A percentile compares a stretch with the other conserved stretches of the same genome.
Evolutionary conservation across 768 basidiomycete species (phyloP).

Genomic region (Termitomyces sp.): DNA sequence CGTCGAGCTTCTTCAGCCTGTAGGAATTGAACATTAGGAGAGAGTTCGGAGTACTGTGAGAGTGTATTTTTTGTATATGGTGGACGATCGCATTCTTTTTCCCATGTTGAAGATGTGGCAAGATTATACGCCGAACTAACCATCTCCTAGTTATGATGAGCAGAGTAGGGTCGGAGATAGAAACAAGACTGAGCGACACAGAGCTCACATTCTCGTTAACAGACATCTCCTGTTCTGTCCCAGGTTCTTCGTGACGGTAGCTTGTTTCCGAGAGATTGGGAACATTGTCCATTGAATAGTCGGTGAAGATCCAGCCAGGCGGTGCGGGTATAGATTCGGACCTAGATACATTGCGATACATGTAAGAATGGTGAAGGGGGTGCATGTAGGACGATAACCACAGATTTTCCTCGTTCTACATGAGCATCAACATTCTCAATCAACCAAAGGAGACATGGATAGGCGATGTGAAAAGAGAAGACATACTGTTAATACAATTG

Average conservation of each 20-base stretch:
- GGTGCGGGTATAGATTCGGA: too few relatives aligned
- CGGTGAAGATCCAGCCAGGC: neutral
- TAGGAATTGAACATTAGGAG: slow-evolving; percentile 17
- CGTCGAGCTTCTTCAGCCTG: neutral
- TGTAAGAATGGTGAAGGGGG: neutral
- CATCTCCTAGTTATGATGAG: neutral
- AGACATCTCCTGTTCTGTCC: neutral
- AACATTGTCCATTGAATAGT: neutral
- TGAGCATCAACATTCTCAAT: neutral
- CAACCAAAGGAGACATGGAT: neutral
- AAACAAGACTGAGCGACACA: neutral
- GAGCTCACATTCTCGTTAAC: neutral
- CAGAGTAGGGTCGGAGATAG: neutral
- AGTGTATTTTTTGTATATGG: too few relatives aligned
- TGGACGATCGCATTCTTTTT: neutral
- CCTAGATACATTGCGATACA: neutral
- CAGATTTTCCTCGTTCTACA: neutral
- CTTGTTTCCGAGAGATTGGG: neutral
- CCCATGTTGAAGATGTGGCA: neutral
- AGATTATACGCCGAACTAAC: neutral
- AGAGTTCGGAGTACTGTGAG: slow-evolving; percentile 25
- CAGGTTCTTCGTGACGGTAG: too few relatives aligned
- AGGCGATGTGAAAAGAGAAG: neutral
- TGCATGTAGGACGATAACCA: too few relatives aligned
- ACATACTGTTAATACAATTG: neutral